Conservation (phyloP, 2,329 filamentous ascomycete species). For the Aureobasidium sp. region DNA sequence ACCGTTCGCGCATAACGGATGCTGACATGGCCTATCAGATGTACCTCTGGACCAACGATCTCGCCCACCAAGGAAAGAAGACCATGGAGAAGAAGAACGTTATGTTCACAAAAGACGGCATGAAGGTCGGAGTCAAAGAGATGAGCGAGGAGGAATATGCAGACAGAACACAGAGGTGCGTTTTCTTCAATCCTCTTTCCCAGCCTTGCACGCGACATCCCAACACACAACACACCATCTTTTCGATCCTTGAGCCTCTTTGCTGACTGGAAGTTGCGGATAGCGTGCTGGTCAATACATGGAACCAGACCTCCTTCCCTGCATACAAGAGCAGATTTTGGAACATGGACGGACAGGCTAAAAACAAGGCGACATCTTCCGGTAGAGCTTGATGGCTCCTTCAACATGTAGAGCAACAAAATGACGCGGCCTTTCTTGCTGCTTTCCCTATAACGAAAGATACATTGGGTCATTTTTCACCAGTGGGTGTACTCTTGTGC, state of each 20-base stretch:
- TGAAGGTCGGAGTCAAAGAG: constrained; percentile 63
- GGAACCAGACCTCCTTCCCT: constrained; percentile 36
- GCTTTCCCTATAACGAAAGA: background rate
- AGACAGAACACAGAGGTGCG: constrained; percentile 59
- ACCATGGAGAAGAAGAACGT: constrained; percentile 72
- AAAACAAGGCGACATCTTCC: constrained; percentile 8
- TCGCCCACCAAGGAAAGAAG: constrained; percentile 58
- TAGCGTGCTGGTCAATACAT: constrained; percentile 44
- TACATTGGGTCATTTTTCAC: background rate
- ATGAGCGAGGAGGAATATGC: constrained; percentile 63
- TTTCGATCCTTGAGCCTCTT: background rate
- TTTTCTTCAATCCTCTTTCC: background rate
- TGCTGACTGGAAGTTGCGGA: background rate
- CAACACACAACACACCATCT: background rate
- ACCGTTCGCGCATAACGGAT: background rate
- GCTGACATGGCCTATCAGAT: constrained; percentile 34
- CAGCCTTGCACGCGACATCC: background rate
- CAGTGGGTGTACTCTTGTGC: background rate
- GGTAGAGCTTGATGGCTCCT: background rate
- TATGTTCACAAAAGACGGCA: constrained; percentile 65
- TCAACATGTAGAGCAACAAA: background rate
- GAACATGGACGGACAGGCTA: constrained; percentile 20
- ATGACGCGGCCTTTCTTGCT: background rate
- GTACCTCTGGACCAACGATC: constrained; percentile 60
- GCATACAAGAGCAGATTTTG: constrained; percentile 31